A percentile compares a stretch with the other conserved stretches of the same genome.
These are phyloP conservation scores for Globisporangium spinosum DNA, from an alignment of 352 stramenopile species.

Conservation along the genomic window DNA sequence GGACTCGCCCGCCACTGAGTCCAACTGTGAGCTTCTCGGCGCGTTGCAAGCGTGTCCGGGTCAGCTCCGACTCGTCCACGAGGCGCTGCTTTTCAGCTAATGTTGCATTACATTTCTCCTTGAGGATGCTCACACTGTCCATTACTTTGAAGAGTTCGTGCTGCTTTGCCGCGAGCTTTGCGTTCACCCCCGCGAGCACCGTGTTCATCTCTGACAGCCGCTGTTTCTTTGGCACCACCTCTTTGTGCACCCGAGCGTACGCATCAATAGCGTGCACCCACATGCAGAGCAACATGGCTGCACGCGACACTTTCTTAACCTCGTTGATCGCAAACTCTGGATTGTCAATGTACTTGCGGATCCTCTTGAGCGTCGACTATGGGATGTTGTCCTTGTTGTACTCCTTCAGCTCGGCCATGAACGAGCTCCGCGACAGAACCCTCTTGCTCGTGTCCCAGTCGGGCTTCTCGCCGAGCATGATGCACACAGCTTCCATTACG, in stretches of 20 bases:
- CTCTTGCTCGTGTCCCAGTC: constrained; percentile 87
- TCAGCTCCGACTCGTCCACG: constrained; percentile 58
- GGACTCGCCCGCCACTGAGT: constrained; percentile 63
- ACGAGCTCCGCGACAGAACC: constrained; percentile 61
- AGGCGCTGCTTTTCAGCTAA: constrained; percentile 67
- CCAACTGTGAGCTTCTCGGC: constrained; percentile 63
- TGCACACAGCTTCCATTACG: constrained; percentile 87
- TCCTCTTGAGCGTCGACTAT: constrained; percentile 49
- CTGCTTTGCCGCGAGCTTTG: constrained; percentile 64
- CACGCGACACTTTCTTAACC: constrained; percentile 77
- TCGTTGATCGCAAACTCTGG: constrained; percentile 81
- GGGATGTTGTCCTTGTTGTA: constrained; percentile 85
- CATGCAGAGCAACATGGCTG: constrained; percentile 86
- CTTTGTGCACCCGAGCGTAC: constrained; percentile 69
- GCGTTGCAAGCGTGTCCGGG: constrained; percentile 44
- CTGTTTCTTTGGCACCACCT: constrained; percentile 76
- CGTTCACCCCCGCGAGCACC: constrained; percentile 68
- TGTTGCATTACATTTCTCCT: constrained; percentile 59
- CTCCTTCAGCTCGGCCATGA: constrained; percentile 82
- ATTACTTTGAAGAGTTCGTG: constrained; percentile 55
- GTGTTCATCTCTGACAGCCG: constrained; percentile 67
- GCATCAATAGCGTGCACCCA: constrained; percentile 85
- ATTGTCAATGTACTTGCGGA: constrained; percentile 83
- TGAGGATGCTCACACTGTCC: constrained; percentile 45
- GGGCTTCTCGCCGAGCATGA: constrained; percentile 80